A percentile compares a stretch with the other conserved stretches of the same genome.
phyloP scores from a whole-genome alignment of 164 flowering plant species.

The Berberis vulgaris region DNA sequence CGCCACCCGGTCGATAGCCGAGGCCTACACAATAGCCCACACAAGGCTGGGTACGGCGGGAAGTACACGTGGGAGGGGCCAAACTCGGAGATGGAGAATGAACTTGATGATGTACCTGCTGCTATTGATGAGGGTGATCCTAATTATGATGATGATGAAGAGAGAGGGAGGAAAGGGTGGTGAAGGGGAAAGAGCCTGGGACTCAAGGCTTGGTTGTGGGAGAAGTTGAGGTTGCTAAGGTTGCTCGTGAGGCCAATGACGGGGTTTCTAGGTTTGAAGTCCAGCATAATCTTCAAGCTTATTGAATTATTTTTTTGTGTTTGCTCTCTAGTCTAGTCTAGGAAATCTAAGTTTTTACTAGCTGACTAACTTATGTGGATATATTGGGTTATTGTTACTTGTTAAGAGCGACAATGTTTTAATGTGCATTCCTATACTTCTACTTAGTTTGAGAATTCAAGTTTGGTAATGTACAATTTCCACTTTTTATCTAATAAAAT shows the following conservation, averaged over 20 bases:
- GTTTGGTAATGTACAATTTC: too few relatives aligned
- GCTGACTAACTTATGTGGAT: too few relatives aligned
- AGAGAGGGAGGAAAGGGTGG: neutral
- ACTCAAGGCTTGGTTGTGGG: neutral
- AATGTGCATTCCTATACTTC: too few relatives aligned
- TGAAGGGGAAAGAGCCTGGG: neutral
- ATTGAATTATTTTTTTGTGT: too few relatives aligned
- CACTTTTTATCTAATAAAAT: too few relatives aligned
- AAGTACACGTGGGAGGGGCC: slow-evolving; percentile 95
- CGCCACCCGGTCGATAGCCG: slow-evolving; percentile 1
- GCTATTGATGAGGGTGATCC: slow-evolving; percentile 3
- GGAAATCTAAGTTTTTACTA: too few relatives aligned
- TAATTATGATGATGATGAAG: slow-evolving; percentile 4
- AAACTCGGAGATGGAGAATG: slow-evolving; percentile 16
- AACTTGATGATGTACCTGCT: slow-evolving; percentile 8
- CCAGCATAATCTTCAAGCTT: neutral
- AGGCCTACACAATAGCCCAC: neutral
- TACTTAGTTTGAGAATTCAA: too few relatives aligned
- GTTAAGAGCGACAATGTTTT: too few relatives aligned
- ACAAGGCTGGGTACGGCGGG: slow-evolving; percentile 1
- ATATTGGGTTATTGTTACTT: too few relatives aligned
- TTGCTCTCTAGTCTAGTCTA: too few relatives aligned
- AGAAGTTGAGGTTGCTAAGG: neutral
- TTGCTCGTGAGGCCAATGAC: neutral
- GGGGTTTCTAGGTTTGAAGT: slow-evolving; percentile 3